Percentiles rank a stretch among this genome's conserved stretches.
Evolutionary conservation across 1,284 basidiomycete species (phyloP).

Genomic region (Ceraceosorus guamensis): DNA sequence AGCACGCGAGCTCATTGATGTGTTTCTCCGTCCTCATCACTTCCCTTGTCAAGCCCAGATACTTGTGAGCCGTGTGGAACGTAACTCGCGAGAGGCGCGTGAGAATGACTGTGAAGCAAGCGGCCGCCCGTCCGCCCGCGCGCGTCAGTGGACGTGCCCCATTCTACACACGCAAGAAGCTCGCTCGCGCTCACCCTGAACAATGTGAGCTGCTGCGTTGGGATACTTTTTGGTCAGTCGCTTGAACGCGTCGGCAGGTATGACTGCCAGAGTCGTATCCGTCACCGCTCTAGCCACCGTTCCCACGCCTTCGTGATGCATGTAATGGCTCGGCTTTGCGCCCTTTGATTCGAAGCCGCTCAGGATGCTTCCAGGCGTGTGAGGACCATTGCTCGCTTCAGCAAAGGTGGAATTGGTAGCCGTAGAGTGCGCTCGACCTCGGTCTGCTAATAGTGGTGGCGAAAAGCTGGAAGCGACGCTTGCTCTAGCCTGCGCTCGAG

Average conservation of each 20-base stretch:
- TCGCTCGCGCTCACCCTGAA: slow-evolving; percentile 55
- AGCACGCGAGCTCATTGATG: slow-evolving; percentile 91
- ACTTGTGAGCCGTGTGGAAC: slow-evolving; percentile 87
- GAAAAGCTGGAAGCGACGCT: not conserved
- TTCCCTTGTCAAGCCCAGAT: slow-evolving; percentile 88
- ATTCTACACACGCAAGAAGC: too few relatives aligned
- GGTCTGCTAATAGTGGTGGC: not conserved
- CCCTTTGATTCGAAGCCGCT: slow-evolving; percentile 14
- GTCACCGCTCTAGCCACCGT: slow-evolving; percentile 77
- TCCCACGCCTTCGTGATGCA: slow-evolving; percentile 18
- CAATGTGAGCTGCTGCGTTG: slow-evolving; percentile 92
- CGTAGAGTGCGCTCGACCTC: slow-evolving; percentile 1
- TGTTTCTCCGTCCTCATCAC: slow-evolving; percentile 92
- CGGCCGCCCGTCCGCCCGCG: too few relatives aligned
- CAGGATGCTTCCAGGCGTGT: slow-evolving; percentile 33
- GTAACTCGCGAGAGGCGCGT: slow-evolving; percentile 94
- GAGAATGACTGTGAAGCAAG: slow-evolving; percentile 61
- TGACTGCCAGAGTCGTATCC: slow-evolving; percentile 94
- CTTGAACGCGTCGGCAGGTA: slow-evolving; percentile 92
- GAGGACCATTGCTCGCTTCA: not conserved
- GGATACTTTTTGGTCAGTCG: slow-evolving; percentile 85
- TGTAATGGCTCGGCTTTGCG: slow-evolving; percentile 12
- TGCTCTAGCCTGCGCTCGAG: slow-evolving; percentile 2
- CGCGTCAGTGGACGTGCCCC: too few relatives aligned
- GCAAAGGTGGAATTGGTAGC: not conserved